A percentile compares a stretch with the other conserved stretches of the same genome.
These are phyloP conservation scores for Lasiodiplodia gonubiensis DNA, from an alignment of 2,329 filamentous ascomycete species.

Conservation along the genomic window DNA sequence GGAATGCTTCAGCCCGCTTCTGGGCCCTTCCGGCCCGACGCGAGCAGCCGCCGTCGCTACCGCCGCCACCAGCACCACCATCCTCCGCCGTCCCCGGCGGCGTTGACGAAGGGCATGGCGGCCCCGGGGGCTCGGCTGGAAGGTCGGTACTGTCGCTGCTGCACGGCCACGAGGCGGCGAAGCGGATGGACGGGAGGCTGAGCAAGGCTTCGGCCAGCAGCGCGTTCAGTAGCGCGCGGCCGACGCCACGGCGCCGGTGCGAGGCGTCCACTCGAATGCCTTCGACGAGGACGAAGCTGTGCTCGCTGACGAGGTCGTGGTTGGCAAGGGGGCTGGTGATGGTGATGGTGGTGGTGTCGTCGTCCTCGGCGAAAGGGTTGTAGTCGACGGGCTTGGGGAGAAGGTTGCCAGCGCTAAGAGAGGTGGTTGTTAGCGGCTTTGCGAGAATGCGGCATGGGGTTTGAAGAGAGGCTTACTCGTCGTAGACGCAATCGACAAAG, in stretches of 20 bases:
- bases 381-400: not conserved
- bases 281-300: conserved; percentile 15
- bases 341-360: not conserved
- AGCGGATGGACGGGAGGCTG: not conserved
- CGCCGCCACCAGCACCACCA: not conserved
- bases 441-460: not conserved
- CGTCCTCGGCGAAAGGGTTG: not conserved
- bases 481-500: not conserved
- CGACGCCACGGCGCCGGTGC: conserved; percentile 7
- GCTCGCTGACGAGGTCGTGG: conserved; percentile 8
- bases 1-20: conserved; percentile 4
- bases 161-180: conserved; percentile 18
- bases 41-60: too few relatives aligned
- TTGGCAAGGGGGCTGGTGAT: not conserved
- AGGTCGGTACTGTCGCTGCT: not conserved
- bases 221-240: not conserved
- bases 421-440: not conserved
- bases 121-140: too few relatives aligned
- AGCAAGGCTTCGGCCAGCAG: not conserved
- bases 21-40: not conserved
- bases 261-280: not conserved
- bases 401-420: not conserved
- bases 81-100: not conserved
- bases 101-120: not conserved
- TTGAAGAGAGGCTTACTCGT: not conserved